These are phyloP conservation scores for Saturnispora quitensis DNA, from an alignment of 805 yeast species.

Conservation along the genomic window DNA sequence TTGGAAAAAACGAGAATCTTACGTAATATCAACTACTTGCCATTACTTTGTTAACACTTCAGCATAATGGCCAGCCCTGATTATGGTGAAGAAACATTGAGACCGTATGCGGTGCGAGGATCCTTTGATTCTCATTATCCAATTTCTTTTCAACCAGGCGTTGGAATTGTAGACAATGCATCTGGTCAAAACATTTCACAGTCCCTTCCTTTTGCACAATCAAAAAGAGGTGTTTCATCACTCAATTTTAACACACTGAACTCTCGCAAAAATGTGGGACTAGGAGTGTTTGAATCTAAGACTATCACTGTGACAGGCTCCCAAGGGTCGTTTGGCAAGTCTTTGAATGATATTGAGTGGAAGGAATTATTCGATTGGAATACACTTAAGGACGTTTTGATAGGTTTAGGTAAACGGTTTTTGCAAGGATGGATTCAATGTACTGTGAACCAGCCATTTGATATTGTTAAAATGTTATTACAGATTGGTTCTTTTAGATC, in stretches of 20 bases:
- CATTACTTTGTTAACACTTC: neutral
- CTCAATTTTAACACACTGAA: neutral
- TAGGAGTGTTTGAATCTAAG: conserved; percentile 12
- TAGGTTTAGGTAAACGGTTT: conserved; percentile 51
- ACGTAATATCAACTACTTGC: neutral
- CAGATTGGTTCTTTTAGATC: conserved; percentile 66
- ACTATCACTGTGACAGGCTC: neutral
- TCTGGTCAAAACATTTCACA: conserved; percentile 28
- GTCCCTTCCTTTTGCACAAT: conserved; percentile 22
- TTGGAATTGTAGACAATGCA: conserved; percentile 29
- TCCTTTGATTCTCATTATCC: conserved; percentile 30
- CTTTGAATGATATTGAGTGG: conserved; percentile 44
- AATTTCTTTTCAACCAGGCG: conserved; percentile 25
- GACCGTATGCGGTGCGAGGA: conserved; percentile 26
- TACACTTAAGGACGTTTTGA: conserved; percentile 47
- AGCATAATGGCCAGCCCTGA: conserved; percentile 19
- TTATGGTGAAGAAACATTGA: conserved; percentile 18
- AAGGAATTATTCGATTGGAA: conserved; percentile 54
- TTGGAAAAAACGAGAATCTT: neutral
- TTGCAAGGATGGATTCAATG: conserved; percentile 60
- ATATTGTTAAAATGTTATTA: conserved; percentile 63
- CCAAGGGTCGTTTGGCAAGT: conserved; percentile 4
- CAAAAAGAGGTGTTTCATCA: conserved; percentile 8
- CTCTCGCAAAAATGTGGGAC: conserved; percentile 4
- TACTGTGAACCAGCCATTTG: conserved; percentile 79